Percentiles rank a stretch among this genome's conserved stretches.
phyloP scores from a whole-genome alignment of 106 monocot genomes.

The Dendrobium chrysotoxum region DNA sequence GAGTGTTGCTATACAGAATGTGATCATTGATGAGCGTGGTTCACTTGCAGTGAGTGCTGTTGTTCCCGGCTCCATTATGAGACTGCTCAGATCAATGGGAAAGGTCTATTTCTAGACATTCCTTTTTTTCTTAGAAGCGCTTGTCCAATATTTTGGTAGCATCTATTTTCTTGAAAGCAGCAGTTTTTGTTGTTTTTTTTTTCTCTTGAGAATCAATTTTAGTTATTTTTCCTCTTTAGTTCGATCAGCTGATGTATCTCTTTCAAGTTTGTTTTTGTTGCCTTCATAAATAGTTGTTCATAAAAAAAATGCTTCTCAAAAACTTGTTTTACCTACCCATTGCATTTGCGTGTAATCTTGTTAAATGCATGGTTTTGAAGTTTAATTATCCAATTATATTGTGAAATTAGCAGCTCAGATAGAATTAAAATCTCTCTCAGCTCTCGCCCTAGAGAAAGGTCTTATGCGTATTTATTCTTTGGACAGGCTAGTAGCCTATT shows the following conservation, averaged over 20 bases:
- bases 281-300: background rate
- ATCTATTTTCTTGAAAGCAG: background rate
- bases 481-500: too few species aligned
- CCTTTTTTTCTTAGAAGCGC: background rate
- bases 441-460: too few species aligned
- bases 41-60: constrained; percentile 55
- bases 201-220: background rate
- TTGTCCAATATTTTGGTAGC: background rate
- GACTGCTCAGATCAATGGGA: constrained; percentile 49
- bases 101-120: constrained; percentile 37
- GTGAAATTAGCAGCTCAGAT: too few species aligned
- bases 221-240: background rate
- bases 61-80: constrained; percentile 47
- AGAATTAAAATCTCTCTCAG: too few species aligned
- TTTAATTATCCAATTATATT: too few species aligned
- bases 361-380: too few species aligned
- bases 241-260: background rate
- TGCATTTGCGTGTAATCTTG: background rate
- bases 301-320: background rate
- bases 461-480: too few species aligned
- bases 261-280: background rate
- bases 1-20: constrained; percentile 44
- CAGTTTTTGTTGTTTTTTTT: background rate
- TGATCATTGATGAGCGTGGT: constrained; percentile 70
- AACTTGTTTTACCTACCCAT: background rate